phyloP scores from a whole-genome alignment of 352 stramenopile species.

The Pelagophyceae sp. region DNA sequence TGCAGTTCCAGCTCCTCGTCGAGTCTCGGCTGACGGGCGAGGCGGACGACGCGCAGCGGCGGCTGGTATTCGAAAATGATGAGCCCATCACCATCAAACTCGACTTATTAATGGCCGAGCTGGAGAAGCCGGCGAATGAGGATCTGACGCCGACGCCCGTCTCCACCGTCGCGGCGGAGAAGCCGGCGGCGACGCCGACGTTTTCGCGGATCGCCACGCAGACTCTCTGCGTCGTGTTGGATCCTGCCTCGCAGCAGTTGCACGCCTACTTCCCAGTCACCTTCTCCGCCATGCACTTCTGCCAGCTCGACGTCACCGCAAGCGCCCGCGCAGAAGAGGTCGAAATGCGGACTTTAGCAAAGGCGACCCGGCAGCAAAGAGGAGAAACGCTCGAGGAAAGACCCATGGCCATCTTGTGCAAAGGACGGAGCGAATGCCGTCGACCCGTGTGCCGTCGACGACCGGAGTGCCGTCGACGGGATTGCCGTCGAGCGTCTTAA shows the following conservation, averaged over 20 bases:
- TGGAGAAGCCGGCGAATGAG: conserved; percentile 1
- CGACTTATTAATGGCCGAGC: conserved; percentile 14
- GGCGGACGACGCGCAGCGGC: not conserved
- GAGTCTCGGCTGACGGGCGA: not conserved
- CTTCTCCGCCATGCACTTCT: conserved; percentile 17
- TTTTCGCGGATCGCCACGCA: conserved; percentile 5
- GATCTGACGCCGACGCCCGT: not conserved
- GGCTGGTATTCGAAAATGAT: conserved; percentile 6
- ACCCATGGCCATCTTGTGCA: no score
- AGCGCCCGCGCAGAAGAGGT: no score
- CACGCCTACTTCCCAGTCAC: conserved; percentile 19
- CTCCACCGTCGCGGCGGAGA: conserved; percentile 8
- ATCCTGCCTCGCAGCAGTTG: not conserved
- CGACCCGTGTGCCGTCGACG: no score
- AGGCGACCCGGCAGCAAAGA: no score
- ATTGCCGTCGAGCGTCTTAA: no score
- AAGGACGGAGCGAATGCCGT: no score
- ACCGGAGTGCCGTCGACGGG: no score
- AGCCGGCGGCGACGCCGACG: not conserved
- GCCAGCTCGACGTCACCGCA: conserved; percentile 19
- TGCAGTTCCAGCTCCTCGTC: conserved; percentile 14
- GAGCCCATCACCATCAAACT: not conserved
- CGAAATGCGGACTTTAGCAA: no score
- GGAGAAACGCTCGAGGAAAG: no score
- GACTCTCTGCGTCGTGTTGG: not conserved